Conservation (phyloP, 139 green algal genomes). For the Coelastrella sp. region DNA sequence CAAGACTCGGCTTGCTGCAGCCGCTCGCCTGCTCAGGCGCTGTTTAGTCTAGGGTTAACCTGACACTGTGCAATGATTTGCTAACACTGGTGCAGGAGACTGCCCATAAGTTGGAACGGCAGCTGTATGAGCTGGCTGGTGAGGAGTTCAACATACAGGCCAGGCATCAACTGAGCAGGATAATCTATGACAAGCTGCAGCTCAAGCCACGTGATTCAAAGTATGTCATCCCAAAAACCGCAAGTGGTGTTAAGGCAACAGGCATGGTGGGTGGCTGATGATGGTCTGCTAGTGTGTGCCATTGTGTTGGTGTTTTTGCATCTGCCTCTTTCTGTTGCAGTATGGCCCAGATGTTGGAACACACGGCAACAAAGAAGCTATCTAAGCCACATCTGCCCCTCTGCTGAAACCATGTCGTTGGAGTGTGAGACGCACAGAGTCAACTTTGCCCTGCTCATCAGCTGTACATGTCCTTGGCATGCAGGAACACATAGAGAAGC, state of each 20-base stretch:
- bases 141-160: neutral
- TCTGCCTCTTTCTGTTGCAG: neutral
- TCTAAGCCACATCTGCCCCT: too few relatives aligned
- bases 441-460: too few relatives aligned
- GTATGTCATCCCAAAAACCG: neutral
- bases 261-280: neutral
- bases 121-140: constrained; percentile 15
- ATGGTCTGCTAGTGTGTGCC: neutral
- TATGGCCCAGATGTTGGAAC: neutral
- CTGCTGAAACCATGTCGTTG: too few relatives aligned
- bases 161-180: neutral
- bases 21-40: too few relatives aligned
- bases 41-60: too few relatives aligned
- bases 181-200: constrained; percentile 27
- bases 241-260: constrained; percentile 3
- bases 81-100: constrained; percentile 14
- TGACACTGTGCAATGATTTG: too few relatives aligned
- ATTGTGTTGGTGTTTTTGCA: neutral
- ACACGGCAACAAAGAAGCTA: neutral
- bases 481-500: constrained; percentile 7
- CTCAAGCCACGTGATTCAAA: constrained; percentile 1
- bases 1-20: too few relatives aligned
- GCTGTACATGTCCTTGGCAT: neutral
- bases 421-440: neutral
- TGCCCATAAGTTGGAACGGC: neutral